Evolutionary conservation across 2,329 filamentous ascomycete species (phyloP), one percentile per base, ranked within the genome.

Genomic region (Chaetoscypha palmicola): DNA sequence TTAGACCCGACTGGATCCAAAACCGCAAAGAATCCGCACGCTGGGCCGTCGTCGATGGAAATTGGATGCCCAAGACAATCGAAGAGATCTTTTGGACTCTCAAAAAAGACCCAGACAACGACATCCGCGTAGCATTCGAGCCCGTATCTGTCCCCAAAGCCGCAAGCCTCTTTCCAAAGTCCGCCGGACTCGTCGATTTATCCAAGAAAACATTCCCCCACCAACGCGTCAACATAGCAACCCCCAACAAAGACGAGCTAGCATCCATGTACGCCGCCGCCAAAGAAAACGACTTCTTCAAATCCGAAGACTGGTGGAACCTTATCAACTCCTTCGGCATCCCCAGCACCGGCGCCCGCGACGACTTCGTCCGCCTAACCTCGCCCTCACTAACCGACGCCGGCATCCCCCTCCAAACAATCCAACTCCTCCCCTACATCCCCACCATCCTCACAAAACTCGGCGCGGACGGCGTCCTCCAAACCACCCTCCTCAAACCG

Each of bases 351-450:
- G 73, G 83, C 3, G 83, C 87, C 1, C 72, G 87, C 40, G 81
- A 89, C 21, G 74, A 79, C 1, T 82, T 95, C 41, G 72, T 84
- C 0, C 68, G 74, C 3, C 68, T 89, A n/a, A 85, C 86, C 0
- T 79, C 74, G 2, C 58, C 66, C 0, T 70, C 72, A 2, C 69
- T 96, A 41, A 85, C 89, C 1, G 83, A 94, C 54, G 71, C 79
- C 8, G 92, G 91, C 1, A 76, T 95, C 10, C 88, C 91, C 0
- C 83, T 94, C 55, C 85, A 91, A 66, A 78, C 75, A 26, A 75
- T 96, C 31, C 86, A 92, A 57, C 75, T 98, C 16, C 74, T 96
- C 1, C 92, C 92, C 0, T 94, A 88, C 56, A 83, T 96, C 17
- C 89, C 90, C 0, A 86, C 78, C 2, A 77, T 97, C 22, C 67